Evolutionary conservation across 1,284 basidiomycete genomes (phyloP), one percentile per base, ranked within the genome.

Genomic region (Puccinia coronata): DNA sequence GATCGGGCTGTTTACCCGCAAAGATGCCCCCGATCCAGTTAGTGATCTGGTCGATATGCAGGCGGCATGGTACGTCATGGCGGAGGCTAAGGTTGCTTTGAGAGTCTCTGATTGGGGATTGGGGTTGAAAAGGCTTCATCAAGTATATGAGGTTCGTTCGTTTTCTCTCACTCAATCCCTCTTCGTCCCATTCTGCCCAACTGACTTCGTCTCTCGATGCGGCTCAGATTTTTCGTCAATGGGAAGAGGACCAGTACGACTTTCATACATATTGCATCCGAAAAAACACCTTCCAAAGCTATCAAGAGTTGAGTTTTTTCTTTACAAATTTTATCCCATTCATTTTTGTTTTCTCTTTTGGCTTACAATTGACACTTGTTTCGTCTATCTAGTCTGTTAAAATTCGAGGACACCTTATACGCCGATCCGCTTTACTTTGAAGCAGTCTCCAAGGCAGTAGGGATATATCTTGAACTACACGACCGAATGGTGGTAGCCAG

Each of bases 1-100:
- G 81, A 84, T 78, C 36, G 76, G 28, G 55, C 83, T 55, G 11
- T 53, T 74, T 81, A 82, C 82, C 41, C 85, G 94, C 92, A 94
- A 95, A 91, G 94, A 95, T 84, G 92, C 94, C 18, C 85, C 89
- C 0, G 89, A 90, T 49, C 92, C 95, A 8, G 90, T 90, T 1
- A 88, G 90, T 23, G 97, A 99, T 87, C 87, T 99, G 70, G 91
- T 95, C 83, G 96, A 99, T 83, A 95, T 99, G 95, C 97, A 99
- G 86, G 95, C 94, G 57, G 85, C 96, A 41, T 90, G 95, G 85
- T 98, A 94, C 88, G 88, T 99, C 51, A 87, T 90, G 11, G 95
- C 98, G 86, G 92, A 95, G 84, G 96, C 91, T 0, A 90, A 92
- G 82, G 90, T 92, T 0, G 90, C 93, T 83, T 87, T 88, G 81